Evolutionary conservation across 2,329 filamentous ascomycete genomes (phyloP).

Genomic region (Alternaria consortialis): DNA sequence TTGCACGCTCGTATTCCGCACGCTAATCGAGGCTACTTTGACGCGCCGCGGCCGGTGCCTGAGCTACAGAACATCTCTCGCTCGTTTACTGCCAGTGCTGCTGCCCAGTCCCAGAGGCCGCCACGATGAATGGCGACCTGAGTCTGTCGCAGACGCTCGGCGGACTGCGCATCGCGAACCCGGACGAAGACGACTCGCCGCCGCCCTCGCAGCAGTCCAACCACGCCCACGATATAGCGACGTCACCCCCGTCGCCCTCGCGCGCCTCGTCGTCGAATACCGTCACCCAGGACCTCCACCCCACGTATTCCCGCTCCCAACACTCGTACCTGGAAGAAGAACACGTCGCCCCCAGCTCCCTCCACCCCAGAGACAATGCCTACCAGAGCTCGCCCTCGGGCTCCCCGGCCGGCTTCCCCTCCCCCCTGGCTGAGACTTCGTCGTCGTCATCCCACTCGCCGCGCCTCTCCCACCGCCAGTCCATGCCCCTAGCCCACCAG

Average conservation of each 20-base stretch:
- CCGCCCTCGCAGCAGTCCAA: conserved; percentile 32
- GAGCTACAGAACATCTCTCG: conserved; percentile 29
- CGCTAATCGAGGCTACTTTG: conserved; percentile 27
- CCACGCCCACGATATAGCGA: not conserved
- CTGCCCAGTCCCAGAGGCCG: conserved; percentile 36
- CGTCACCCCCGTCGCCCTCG: conserved; percentile 41
- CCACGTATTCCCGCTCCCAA: conserved; percentile 6
- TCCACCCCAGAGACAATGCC: conserved; percentile 54
- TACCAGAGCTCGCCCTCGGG: conserved; percentile 45
- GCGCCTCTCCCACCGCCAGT: conserved; percentile 54
- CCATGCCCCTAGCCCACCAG: conserved; percentile 55
- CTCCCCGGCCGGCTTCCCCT: conserved; percentile 36
- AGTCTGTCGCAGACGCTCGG: conserved; percentile 92
- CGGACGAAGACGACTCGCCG: conserved; percentile 72
- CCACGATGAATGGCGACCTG: conserved; percentile 86
- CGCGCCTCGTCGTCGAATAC: conserved; percentile 48
- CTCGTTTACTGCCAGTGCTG: conserved; percentile 30
- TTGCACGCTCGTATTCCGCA: conserved; percentile 19
- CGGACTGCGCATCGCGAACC: conserved; percentile 95
- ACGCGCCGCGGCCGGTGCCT: conserved; percentile 32
- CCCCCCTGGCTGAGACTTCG: conserved; percentile 37
- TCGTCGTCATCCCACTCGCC: conserved; percentile 41
- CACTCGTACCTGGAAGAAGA: conserved; percentile 29
- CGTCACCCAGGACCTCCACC: conserved; percentile 49
- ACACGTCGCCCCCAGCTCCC: conserved; percentile 41